Percentiles rank a stretch among this genome's conserved stretches.
Conservation (phyloP, 345 rosid species). For the Isatis tinctoria region DNA sequence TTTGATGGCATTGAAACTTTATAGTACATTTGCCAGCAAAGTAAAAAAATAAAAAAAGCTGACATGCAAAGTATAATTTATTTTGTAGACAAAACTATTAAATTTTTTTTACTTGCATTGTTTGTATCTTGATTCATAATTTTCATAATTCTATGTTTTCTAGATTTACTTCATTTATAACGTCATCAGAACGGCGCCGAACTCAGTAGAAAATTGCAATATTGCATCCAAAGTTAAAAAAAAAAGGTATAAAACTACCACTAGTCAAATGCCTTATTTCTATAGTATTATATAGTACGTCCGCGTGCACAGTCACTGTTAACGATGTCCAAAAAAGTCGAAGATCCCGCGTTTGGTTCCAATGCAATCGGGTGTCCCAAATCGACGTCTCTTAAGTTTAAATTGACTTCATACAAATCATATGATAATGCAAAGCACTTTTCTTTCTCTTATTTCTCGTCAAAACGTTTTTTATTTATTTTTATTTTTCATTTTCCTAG, state of each 20-base stretch:
- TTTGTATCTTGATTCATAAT: too few species aligned
- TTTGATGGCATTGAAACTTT: background rate
- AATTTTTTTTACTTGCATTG: too few species aligned
- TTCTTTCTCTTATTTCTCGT: background rate
- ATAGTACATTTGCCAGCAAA: background rate
- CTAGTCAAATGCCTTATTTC: slow-evolving; percentile 11
- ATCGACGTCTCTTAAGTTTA: background rate
- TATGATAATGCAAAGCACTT: background rate
- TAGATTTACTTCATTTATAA: background rate
- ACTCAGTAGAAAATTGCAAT: too few species aligned
- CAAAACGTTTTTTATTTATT: background rate
- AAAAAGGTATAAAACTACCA: background rate
- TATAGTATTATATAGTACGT: background rate
- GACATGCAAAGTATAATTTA: too few species aligned
- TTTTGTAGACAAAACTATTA: too few species aligned
- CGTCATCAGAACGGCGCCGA: background rate
- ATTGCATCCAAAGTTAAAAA: background rate
- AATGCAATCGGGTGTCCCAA: slow-evolving; percentile 23
- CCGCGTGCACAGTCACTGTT: slow-evolving; percentile 23
- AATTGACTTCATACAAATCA: background rate
- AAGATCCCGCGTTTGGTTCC: slow-evolving; percentile 32
- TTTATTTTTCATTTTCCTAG: too few species aligned
- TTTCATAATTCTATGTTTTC: background rate
- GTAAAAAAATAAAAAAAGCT: too few species aligned
- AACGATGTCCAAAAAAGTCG: slow-evolving; percentile 15